Base-by-base conservation (phyloP, 2,329 filamentous ascomycete genomes). In the Diaporthe citriasiana region DNA sequence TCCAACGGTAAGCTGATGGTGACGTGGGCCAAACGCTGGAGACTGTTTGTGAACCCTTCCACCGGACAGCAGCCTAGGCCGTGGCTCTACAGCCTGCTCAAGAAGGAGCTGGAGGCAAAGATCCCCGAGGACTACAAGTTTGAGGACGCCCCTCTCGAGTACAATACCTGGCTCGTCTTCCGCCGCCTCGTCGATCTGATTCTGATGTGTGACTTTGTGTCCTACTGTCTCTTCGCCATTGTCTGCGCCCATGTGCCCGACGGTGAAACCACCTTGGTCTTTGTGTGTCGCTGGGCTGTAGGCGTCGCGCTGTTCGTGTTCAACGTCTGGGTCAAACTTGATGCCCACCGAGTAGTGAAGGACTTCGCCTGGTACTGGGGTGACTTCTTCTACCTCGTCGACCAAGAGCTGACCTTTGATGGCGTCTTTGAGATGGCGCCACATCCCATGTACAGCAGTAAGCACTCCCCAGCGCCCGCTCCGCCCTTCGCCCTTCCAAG, bases 291-390 rank as follows among this genome's bases (percentile, higher is more conserved):
- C 75, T 99, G 97, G 97, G 81, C 87, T 4, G 87, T 92, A 60
- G 97, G 97, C 69, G 89, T 96, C 77, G 84, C 89, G 53, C 88
- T 98, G 35, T 93, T 99, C 76, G 89, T 94, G 73, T 98, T 99
- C 89, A 99, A 98, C 83, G 89, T 98, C 30, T 98, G 97, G 95
- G 97, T 99, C 77, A 99, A 99, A 85, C 89, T 99, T 76, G 97
- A 99, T 84, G 97, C 97, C 27, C 97, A 99, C 83, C 91, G 97
- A 75, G 97, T 99, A 66, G 97, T 99, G 81, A 98, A 98, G 84
- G 97, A 99, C 84, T 99, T 95, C 85, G 97, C 97, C 38, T 99
- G 97, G 97, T 99, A 98, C 85, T 99, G 97, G 97, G 97, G 97
- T 76, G 97, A 99, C 84, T 98, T 98, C 85, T 99, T 98, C 88